phyloP scores from a whole-genome alignment of 768 basidiomycete species.

The Pleurotus cornucopiae region DNA sequence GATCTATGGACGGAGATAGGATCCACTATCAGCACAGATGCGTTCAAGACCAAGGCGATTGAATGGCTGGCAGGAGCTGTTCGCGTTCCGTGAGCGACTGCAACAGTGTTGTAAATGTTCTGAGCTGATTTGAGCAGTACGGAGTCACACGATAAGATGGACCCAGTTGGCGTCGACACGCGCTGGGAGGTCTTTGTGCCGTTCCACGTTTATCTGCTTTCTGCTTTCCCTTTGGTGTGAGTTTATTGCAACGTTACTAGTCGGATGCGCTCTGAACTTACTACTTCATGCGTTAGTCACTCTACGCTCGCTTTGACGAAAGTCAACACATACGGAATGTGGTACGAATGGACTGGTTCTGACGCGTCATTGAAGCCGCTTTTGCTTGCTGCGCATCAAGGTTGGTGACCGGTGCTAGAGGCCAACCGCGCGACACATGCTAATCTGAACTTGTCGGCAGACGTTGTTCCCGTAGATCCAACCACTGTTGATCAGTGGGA shows the following conservation, averaged over 20 bases:
- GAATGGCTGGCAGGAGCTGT: slow-evolving; percentile 30
- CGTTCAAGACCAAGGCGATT: slow-evolving; percentile 23
- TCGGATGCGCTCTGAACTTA: not conserved
- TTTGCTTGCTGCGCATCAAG: slow-evolving; percentile 66
- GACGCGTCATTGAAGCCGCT: slow-evolving; percentile 61
- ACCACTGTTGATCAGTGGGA: slow-evolving; percentile 54
- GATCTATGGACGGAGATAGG: slow-evolving; percentile 13
- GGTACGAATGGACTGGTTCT: slow-evolving; percentile 69
- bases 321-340: slow-evolving; percentile 71
- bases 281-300: slow-evolving; percentile 36
- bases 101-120: not conserved
- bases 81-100: slow-evolving; percentile 19
- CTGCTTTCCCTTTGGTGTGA: slow-evolving; percentile 58
- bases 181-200: slow-evolving; percentile 50
- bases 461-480: slow-evolving; percentile 66
- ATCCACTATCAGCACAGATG: slow-evolving; percentile 14
- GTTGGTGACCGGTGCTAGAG: slow-evolving; percentile 20
- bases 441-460: slow-evolving; percentile 23
- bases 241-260: slow-evolving; percentile 23
- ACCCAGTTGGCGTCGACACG: slow-evolving; percentile 40
- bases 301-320: slow-evolving; percentile 52
- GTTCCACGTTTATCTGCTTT: slow-evolving; percentile 52
- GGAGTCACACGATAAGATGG: slow-evolving; percentile 48
- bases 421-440: not conserved
- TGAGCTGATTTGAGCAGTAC: slow-evolving; percentile 31